Evolutionary conservation across 352 stramenopile genomes (phyloP), one percentile per base, ranked within the genome.

Genomic region (Plasmopara halstedii): DNA sequence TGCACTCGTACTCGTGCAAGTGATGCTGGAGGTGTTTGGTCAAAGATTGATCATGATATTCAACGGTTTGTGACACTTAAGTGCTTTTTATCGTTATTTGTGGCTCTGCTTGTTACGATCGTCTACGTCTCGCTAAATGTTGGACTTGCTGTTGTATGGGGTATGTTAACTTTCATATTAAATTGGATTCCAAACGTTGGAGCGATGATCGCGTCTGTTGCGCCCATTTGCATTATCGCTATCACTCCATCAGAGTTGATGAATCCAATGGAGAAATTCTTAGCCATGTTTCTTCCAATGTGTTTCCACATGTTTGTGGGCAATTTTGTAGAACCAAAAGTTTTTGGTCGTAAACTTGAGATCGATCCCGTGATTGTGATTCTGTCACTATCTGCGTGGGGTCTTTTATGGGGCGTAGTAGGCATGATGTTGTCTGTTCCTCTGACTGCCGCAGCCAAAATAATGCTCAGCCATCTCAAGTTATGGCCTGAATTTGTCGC

Each of bases 151-250:
- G 87, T 91, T 50, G 77, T 94, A 20, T 94, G 82, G 82, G 82
- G 82, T 40, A 90, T 94, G 52, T 63, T 94, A 40, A 94, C 82
- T 43, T 94, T 94, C 46, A 85, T 94, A 15, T 53, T 94, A 23
- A 94, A 94, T 40, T 94, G 82, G 82, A 94, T 94, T 46, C 82
- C 82, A 20, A 94, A 94, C 53, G 82, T 94, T 8, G 82, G 82
- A 45, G 82, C 82, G 6, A 91, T 94, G 77, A 94, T 94, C 48
- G 82, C 82, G 26, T 94, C 82, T 10, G 59, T 91, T 40, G 56
- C 64, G 17, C 82, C 82, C 10, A 84, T 94, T 34, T 82, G 71
- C 50, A 94, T 94, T 62, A 94, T 94, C 42, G 74, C 76, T 4
- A 94, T 94, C 58, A 91, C 82, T 18, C 82, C 82, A 11, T 67